Base-by-base conservation (phyloP, 2,329 filamentous ascomycete species). In the Annulohypoxylon truncatum region DNA sequence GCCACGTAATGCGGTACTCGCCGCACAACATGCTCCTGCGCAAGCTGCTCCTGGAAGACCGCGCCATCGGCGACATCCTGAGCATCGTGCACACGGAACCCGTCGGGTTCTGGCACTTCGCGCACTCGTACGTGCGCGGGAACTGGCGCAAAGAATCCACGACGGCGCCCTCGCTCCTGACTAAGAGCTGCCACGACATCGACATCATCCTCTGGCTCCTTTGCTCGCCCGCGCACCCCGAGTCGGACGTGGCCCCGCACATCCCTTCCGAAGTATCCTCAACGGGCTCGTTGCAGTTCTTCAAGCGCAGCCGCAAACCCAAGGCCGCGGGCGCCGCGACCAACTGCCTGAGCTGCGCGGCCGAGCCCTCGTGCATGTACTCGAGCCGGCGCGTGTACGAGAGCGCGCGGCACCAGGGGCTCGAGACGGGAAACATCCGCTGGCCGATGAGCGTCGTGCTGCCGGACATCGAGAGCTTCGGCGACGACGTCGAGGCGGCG, bases 141-240 rank as follows among this genome's bases (percentile, higher is more conserved):
- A 97, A 98, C 79, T 98, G 96, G 96, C 88, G 95, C 4, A 92
- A 92, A 68, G 89, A 93, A 70, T 90, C 88, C 0, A 90, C 82
- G 4, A 90, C 86, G n/a, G 94, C 87, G 22, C 95, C 90, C 5
- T 95, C 92, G 0, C 84, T 99, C 1, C 84, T 99, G 28, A 97
- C 95, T 2, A 99, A 98, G 80, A 96, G 93, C 64, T 98, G 96
- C 72, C 96, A 99, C 74, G 96, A 99, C 73, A 92, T 99, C 52
- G 96, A 99, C 76, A 88, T 98, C 61, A 81, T 98, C 3, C 83
- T 98, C 13, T 99, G 96, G 96, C 82, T 98, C 48, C 85, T 98
- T 9, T 95, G 90, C 75, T 93, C 92, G 0, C 92, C 93, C 0
- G 78, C 85, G 0, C 77, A 82, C 0, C 80, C 64, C 2, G 44